These are phyloP conservation scores for Ustilago curta DNA, from an alignment of 1,284 basidiomycete genomes.

Conservation along the genomic window DNA sequence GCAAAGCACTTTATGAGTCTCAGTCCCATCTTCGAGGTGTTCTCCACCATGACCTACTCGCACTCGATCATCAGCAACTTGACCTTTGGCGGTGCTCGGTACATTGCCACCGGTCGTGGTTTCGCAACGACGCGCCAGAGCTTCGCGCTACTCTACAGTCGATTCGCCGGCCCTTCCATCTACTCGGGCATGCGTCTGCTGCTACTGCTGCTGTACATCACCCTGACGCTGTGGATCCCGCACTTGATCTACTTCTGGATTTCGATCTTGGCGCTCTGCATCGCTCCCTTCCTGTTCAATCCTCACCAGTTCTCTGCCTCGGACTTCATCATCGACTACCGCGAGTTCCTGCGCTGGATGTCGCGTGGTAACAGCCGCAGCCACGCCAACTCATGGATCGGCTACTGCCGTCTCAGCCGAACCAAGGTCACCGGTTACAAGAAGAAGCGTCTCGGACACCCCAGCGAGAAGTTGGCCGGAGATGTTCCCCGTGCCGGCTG, in stretches of 20 bases:
- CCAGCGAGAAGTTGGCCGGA: constrained; percentile 68
- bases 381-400: constrained; percentile 70
- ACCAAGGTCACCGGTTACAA: constrained; percentile 70
- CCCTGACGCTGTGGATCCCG: constrained; percentile 68
- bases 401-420: constrained; percentile 69
- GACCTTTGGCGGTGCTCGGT: constrained; percentile 69
- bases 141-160: constrained; percentile 68
- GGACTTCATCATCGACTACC: constrained; percentile 70
- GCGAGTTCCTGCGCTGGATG: constrained; percentile 70
- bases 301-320: constrained; percentile 68
- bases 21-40: constrained; percentile 68
- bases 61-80: constrained; percentile 69
- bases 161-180: constrained; percentile 69
- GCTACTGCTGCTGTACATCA: constrained; percentile 67
- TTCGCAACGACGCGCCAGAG: constrained; percentile 68
- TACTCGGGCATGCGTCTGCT: constrained; percentile 68
- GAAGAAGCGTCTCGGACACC: constrained; percentile 69
- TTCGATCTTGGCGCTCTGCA: constrained; percentile 66
- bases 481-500: constrained; percentile 68
- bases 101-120: constrained; percentile 69
- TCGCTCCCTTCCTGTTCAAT: constrained; percentile 69
- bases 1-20: constrained; percentile 68
- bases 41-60: constrained; percentile 69
- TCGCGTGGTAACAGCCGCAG: constrained; percentile 68
- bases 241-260: constrained; percentile 70